Percentiles rank a stretch among this genome's conserved stretches.
phyloP scores from a whole-genome alignment of 805 yeast genomes.

The Saturnispora halmiae region DNA sequence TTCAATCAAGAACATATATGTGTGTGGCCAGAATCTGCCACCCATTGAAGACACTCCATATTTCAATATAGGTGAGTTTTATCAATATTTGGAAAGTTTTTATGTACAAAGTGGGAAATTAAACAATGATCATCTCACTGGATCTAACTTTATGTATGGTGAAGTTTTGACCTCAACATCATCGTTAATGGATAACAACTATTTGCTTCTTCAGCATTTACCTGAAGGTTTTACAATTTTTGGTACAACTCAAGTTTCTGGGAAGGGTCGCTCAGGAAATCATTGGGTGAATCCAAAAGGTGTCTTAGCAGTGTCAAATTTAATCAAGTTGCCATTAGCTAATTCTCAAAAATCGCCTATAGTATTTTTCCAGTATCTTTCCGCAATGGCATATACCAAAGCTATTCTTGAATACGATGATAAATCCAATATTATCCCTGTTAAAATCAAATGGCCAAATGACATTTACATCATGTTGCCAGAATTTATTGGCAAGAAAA shows the following conservation, averaged over 20 bases:
- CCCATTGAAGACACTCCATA: slow-evolving; percentile 52
- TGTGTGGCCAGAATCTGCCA: slow-evolving; percentile 37
- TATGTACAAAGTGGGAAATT: slow-evolving; percentile 22
- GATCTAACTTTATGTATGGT: slow-evolving; percentile 61
- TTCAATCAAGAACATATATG: slow-evolving; percentile 46
- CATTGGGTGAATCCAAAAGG: slow-evolving; percentile 95
- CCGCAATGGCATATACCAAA: slow-evolving; percentile 74
- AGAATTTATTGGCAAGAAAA: slow-evolving; percentile 34
- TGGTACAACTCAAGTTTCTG: slow-evolving; percentile 81
- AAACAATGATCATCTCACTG: slow-evolving; percentile 34
- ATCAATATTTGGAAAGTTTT: slow-evolving; percentile 31
- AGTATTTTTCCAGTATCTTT: slow-evolving; percentile 79
- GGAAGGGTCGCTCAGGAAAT: slow-evolving; percentile 92
- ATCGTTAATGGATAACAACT: slow-evolving; percentile 67
- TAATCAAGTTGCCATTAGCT: slow-evolving; percentile 45
- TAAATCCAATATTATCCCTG: slow-evolving; percentile 60
- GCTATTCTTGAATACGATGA: slow-evolving; percentile 52
- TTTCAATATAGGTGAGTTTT: slow-evolving; percentile 57
- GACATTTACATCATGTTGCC: slow-evolving; percentile 76
- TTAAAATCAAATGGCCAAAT: slow-evolving; percentile 93
- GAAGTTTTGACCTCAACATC: slow-evolving; percentile 89
- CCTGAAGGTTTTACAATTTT: slow-evolving; percentile 65
- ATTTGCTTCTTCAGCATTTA: slow-evolving; percentile 42
- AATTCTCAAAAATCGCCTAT: slow-evolving; percentile 42
- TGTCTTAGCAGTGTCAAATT: slow-evolving; percentile 71